Base-by-base conservation (phyloP, 2,329 filamentous ascomycete genomes). In the Aspergillus aculeatinus region DNA sequence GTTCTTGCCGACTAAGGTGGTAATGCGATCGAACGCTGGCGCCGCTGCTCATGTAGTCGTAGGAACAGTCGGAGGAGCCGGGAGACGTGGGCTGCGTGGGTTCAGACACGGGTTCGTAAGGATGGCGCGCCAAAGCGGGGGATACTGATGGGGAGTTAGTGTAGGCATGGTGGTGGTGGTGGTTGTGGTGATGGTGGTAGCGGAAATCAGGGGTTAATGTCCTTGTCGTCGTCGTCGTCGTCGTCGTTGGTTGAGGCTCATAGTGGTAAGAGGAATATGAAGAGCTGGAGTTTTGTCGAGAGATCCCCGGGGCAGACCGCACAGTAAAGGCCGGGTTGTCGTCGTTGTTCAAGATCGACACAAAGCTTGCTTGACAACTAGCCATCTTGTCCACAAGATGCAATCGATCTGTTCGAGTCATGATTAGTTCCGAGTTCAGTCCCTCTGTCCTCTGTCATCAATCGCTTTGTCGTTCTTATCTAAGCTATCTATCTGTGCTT, bases 331-430 rank as follows among this genome's bases (percentile, higher is more conserved):
- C 78, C 49, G 78, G 78, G 60, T 78, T 75, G 63, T 80, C 77
- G 70, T 80, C 77, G 68, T 80, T 79, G 69, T 80, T 80, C 60
- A 80, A 63, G 64, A 80, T 80, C 31, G 78, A 80, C 60, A 78
- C 72, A 63, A 77, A 72, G 65, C 67, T 74, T 50, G 73, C 61
- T 62, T 64, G 71, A 63, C 71, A 69, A 59, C 67, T 66, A 42
- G 71, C 68, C 72, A 76, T 76, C 62, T 71, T 63, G 2, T 48
- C 25, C 21, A 44, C 19, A 29, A 48, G 42, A 19, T 4, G 7
- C 27, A 23, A 31, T 31, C 42, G 21, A 33, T 10, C 44, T 55
- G 53, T 19, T 33, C 39, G 19, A 31, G 7, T 12, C n/a, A 5
- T 55, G 12, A 35, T 55, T 31, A 55, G 53, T 31, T 25, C 39